Evolutionary conservation across 345 rosid species (phyloP), one percentile per base, ranked within the genome.

Genomic region (Euphorbia pulcherrima): DNA sequence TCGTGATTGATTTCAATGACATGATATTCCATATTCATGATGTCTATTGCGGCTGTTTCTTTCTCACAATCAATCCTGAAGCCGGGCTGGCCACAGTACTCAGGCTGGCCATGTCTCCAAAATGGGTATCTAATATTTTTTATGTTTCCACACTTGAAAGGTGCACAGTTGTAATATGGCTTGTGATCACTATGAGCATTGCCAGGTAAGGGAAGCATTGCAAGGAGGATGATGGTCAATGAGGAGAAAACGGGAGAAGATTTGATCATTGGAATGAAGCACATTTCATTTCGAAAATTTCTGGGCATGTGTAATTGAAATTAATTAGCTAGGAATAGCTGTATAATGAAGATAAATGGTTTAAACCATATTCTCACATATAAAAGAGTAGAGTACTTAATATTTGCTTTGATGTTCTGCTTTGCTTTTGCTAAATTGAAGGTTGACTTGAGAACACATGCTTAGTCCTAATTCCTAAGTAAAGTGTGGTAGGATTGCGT

Each of bases 71-170:
- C 44, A 59, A 59, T 59, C 44, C 62, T 59, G 62, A 59, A 59
- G 24, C 62, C 62, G 30, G 62, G 62, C 14, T 30, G 40, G 13
- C 62, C 62, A 11, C 62, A 59, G 16, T 59, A 59, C 14, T 59
- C 62, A 30, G 62, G 62, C 40, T 59, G 44, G 23, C 41, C 44
- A 59, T 59, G 30, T 26, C 44, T 44, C 62, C 62, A 59, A 30
- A 59, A 59, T 30, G 62, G 62, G 44, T 59, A 59, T 20, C 41
- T 59, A 2, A 59, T 30, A 33, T 13, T 59, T 59, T 39, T 30
- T 1, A 33, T 33, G 44, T 59, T 59, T 30, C 62, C 62, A 11
- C 62, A 59, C 40, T n/a, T 59, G 14, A 59, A 59, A 59, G 62
- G 44, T 7, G 62, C 44, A 30, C 62, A 59, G 5, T 59, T 59